phyloP scores from a whole-genome alignment of 148 eudicot genomes.

The Spergularia marina region DNA sequence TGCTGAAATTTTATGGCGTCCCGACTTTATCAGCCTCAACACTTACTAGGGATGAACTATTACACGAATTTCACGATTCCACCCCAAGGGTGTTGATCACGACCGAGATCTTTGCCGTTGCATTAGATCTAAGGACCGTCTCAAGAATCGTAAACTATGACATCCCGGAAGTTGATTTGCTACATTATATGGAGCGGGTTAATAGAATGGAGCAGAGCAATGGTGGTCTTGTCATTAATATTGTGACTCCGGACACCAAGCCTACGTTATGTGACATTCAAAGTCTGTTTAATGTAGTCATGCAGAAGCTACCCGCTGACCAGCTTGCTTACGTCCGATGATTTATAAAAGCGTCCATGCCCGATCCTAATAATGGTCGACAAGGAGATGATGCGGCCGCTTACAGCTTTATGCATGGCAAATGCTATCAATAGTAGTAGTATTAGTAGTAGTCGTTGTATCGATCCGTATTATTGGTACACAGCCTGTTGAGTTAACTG shows the following conservation, averaged over 20 bases:
- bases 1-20: neutral
- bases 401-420: too few relatives aligned
- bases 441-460: too few relatives aligned
- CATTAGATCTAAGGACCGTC: neutral
- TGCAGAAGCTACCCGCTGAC: neutral
- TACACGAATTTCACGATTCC: neutral
- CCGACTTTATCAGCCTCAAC: neutral
- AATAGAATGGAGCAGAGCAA: neutral
- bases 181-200: conserved; percentile 2
- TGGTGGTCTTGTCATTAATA: neutral
- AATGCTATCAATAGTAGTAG: too few relatives aligned
- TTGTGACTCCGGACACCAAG: neutral
- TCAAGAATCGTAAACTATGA: neutral
- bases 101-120: neutral
- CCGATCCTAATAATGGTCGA: too few relatives aligned
- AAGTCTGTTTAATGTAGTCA: neutral
- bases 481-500: too few relatives aligned
- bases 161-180: neutral
- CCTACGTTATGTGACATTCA: neutral
- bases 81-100: neutral
- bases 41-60: neutral
- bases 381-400: too few relatives aligned
- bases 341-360: too few relatives aligned
- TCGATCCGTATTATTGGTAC: too few relatives aligned
- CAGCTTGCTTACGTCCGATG: neutral